Evolutionary conservation across 306 rosid genomes (phyloP), one percentile per base, ranked within the genome.

Genomic region (Lotus japonicus): DNA sequence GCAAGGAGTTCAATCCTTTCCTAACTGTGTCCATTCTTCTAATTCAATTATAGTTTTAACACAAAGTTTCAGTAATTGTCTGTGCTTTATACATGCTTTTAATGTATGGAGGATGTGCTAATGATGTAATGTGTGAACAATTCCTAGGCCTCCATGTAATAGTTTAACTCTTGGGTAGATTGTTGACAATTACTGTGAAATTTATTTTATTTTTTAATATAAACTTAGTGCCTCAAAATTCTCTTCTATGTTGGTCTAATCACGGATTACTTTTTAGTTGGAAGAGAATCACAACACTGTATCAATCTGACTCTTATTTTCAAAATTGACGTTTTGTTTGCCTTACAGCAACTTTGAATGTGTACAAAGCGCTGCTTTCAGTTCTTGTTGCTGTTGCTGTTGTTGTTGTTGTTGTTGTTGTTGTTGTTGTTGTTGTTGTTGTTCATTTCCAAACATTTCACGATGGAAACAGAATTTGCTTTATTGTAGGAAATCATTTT

Each of bases 401-500:
- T 49, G 38, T 71, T 81, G 33, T 68, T 62, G 26, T 21, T 21
- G 26, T 21, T 21, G 3, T 36, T 62, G 57, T 31, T 70, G 0
- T 48, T 26, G 50, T 21, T 21, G 26, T 21, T 21, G 26, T 21
- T 21, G 3, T 36, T 62, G 31, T 35, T 49, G 38, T 71, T 81
- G 33, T 68, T 62, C 74, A 63, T 62, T 72, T 58, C 41, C 49
- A 18, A 45, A 53, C 58, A 46, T 59, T 43, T 77, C 53, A 39
- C 8, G 15, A 43, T 44, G 35, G 75, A 58, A 28, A 49, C 26
- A 21, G 71, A 41, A 46, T 70, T 64, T 79, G 38, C 70, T 65
- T 60, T 77, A 17, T 76, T 86, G 62, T 52, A 92, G 98, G 89
- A 84, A 69, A 50, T 68, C 75, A 70, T 92, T 76, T 74, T 92